phyloP scores from a whole-genome alignment of 257 asterid genomes.

The Vinca minor region DNA sequence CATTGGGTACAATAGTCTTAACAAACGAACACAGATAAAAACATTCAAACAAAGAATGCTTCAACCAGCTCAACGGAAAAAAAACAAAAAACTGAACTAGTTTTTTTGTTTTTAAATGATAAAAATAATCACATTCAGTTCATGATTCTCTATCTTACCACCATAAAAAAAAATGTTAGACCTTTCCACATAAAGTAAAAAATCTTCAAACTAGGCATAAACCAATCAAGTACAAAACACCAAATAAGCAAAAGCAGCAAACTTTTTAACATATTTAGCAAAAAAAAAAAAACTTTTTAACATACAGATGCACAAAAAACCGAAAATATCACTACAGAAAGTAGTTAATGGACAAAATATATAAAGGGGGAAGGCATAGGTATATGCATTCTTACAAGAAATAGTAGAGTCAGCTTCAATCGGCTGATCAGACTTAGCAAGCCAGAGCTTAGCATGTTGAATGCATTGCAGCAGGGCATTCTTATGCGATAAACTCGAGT shows the following conservation, averaged over 20 bases:
- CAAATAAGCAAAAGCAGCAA: neutral
- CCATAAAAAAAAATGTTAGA: neutral
- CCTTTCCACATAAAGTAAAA: neutral
- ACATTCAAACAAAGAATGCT: neutral
- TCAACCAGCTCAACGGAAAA: neutral
- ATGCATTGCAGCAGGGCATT: constrained; percentile 49
- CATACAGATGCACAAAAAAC: neutral
- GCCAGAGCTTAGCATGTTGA: constrained; percentile 76
- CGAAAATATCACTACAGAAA: neutral
- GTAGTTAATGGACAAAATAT: neutral
- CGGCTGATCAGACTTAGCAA: constrained; percentile 47
- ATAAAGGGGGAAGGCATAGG: neutral
- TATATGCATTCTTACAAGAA: constrained; percentile 64
- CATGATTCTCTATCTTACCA: neutral
- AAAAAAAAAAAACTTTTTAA: too few relatives aligned
- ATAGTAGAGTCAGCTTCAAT: constrained; percentile 37
- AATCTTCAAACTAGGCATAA: neutral
- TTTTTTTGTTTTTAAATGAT: neutral
- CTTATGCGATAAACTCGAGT: constrained; percentile 64
- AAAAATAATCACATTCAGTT: neutral
- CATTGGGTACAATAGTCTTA: neutral
- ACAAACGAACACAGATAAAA: neutral
- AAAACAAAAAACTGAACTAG: neutral
- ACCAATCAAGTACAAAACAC: neutral
- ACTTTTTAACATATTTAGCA: too few relatives aligned